Conservation (phyloP, 2,329 filamentous ascomycete species). For the Aspergillus melleus region DNA sequence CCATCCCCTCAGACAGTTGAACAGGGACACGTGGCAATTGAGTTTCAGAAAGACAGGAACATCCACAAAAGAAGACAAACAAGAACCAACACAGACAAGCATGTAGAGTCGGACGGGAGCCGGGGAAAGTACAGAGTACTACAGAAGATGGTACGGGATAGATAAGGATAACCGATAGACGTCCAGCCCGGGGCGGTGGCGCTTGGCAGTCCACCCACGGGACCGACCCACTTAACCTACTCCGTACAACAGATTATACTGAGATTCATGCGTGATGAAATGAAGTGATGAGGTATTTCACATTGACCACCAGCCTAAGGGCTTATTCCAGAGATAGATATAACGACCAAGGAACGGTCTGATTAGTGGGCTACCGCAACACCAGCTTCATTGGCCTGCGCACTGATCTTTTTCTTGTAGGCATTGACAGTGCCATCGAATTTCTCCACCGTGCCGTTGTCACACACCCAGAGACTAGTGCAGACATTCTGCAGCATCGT, state of each 20-base stretch:
- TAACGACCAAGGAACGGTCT: slow-evolving; percentile 1
- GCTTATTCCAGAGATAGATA: slow-evolving; percentile 7
- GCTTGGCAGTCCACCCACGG: too few species aligned
- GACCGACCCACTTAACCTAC: too few species aligned
- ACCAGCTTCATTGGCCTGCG: slow-evolving; percentile 83
- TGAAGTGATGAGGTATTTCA: neutral
- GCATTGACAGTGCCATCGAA: slow-evolving; percentile 93
- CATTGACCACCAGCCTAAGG: neutral
- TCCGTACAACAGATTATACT: too few species aligned
- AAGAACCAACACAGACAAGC: too few species aligned
- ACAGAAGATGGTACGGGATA: too few species aligned
- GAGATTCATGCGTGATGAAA: too few species aligned
- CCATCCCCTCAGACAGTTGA: neutral
- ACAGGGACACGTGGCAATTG: neutral
- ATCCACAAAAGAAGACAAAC: too few species aligned
- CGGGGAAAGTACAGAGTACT: too few species aligned
- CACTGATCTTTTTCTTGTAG: slow-evolving; percentile 95
- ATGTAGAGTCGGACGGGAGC: too few species aligned
- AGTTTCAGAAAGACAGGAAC: neutral
- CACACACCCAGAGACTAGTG: slow-evolving; percentile 93
- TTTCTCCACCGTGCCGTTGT: slow-evolving; percentile 89
- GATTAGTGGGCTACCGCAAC: slow-evolving; percentile 57
- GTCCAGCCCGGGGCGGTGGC: too few species aligned
- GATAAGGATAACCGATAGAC: too few species aligned
- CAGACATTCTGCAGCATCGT: slow-evolving; percentile 98